Evolutionary conservation across 176 grass and related monocot species (phyloP).

Genomic region (Zea luxurians): DNA sequence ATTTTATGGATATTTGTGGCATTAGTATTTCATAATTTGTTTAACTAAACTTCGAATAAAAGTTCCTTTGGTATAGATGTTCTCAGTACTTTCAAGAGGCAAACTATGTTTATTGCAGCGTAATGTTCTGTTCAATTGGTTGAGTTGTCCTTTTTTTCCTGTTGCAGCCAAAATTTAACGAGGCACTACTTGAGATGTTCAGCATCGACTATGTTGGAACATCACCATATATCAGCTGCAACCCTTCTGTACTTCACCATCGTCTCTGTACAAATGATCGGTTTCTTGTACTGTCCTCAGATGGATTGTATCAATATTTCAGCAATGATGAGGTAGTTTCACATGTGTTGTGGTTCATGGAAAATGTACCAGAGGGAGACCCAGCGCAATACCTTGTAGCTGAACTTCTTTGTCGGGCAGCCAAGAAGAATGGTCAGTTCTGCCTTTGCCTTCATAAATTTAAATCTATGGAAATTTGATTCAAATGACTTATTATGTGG

Average conservation of each 20-base stretch:
- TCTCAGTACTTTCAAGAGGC: slow-evolving; percentile 7
- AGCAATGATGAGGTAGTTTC: slow-evolving; percentile 89
- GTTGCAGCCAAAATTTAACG: slow-evolving; percentile 72
- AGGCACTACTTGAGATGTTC: slow-evolving; percentile 81
- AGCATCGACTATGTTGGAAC: slow-evolving; percentile 72
- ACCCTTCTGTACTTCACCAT: slow-evolving; percentile 73
- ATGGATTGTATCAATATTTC: slow-evolving; percentile 89
- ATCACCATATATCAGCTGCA: slow-evolving; percentile 70
- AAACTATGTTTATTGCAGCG: neutral
- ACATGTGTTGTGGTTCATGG: slow-evolving; percentile 87
- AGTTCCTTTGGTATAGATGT: slow-evolving; percentile 4
- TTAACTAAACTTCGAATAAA: neutral
- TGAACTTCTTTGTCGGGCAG: slow-evolving; percentile 82
- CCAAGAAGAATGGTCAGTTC: slow-evolving; percentile 82
- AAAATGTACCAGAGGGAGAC: slow-evolving; percentile 88
- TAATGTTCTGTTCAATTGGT: neutral
- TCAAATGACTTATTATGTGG: no score
- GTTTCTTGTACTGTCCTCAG: slow-evolving; percentile 84
- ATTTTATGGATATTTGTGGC: neutral
- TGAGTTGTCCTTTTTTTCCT: slow-evolving; percentile 33
- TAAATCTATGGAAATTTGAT: no score
- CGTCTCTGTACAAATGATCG: slow-evolving; percentile 63
- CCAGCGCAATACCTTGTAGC: slow-evolving; percentile 86
- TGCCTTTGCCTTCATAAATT: slow-evolving; percentile 2
- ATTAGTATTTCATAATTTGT: neutral